Conservation (phyloP, 805 yeast genomes). For the Cyberlindnera misumaiensis region DNA sequence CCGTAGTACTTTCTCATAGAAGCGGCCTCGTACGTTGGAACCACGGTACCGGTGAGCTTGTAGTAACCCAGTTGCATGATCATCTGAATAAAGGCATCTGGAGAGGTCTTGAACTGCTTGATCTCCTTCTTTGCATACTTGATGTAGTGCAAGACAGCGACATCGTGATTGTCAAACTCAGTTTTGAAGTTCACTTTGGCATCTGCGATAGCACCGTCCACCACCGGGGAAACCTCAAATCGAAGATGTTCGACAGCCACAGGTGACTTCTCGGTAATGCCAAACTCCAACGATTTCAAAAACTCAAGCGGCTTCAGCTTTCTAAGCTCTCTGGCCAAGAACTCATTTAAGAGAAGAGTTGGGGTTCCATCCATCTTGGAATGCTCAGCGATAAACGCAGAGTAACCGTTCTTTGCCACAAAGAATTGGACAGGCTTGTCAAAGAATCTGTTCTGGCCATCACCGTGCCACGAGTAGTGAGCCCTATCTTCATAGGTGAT, state of each 20-base stretch:
- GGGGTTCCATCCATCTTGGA: constrained; percentile 98
- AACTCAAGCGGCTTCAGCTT: constrained; percentile 35
- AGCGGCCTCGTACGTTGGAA: constrained; percentile 95
- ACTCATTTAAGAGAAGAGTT: constrained; percentile 80
- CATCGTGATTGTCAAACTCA: constrained; percentile 56
- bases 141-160: constrained; percentile 71
- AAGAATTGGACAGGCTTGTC: constrained; percentile 89
- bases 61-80: constrained; percentile 85
- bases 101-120: constrained; percentile 78
- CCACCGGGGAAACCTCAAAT: constrained; percentile 53
- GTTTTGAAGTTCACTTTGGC: constrained; percentile 53
- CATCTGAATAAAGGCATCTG: constrained; percentile 92
- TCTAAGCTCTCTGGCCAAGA: constrained; percentile 49
- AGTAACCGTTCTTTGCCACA: constrained; percentile 72
- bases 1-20: constrained; percentile 82
- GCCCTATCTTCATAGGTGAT: constrained; percentile 78
- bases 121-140: constrained; percentile 84
- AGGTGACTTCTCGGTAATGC: constrained; percentile 1
- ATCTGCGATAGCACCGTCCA: constrained; percentile 41
- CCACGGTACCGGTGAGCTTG: constrained; percentile 68
- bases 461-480: constrained; percentile 89
- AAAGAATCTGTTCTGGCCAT: constrained; percentile 82
- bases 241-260: constrained; percentile 29
- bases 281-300: constrained; percentile 12
- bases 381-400: constrained; percentile 95